Evolutionary conservation across 768 basidiomycete species (phyloP).

Genomic region (Cubamyces sp.): DNA sequence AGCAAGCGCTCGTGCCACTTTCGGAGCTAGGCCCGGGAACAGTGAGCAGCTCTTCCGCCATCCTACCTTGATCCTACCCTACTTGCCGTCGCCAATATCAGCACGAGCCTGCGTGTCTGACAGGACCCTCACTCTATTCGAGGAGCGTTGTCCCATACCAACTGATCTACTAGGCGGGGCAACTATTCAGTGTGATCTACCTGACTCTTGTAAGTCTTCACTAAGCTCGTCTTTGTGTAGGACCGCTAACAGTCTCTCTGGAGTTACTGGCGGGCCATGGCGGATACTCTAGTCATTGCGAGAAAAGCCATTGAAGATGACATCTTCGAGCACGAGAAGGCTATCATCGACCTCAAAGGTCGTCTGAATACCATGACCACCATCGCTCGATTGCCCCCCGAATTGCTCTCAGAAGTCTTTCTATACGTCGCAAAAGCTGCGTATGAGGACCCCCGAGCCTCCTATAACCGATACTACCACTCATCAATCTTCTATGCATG

Average conservation of each 20-base stretch:
- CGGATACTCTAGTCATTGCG: background rate
- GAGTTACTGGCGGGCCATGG: background rate
- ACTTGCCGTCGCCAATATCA: too few species aligned
- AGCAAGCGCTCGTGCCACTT: too few species aligned
- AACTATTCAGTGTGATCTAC: too few species aligned
- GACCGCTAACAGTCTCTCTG: background rate
- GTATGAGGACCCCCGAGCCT: background rate
- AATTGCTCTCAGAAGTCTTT: constrained; percentile 23
- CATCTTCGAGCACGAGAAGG: constrained; percentile 4
- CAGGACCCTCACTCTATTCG: too few species aligned
- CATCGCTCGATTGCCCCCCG: constrained; percentile 22
- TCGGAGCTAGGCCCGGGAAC: too few species aligned
- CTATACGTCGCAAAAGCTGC: background rate
- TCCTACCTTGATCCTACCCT: too few species aligned
- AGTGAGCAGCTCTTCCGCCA: background rate
- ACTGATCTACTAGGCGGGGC: too few species aligned
- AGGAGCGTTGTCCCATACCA: too few species aligned
- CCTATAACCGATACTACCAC: background rate
- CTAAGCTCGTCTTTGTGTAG: background rate
- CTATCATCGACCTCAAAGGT: constrained; percentile 16
- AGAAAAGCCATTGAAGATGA: constrained; percentile 15
- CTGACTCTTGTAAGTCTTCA: background rate
- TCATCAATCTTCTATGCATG: constrained; percentile 10
- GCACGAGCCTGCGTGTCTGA: too few species aligned
- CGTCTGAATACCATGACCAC: constrained; percentile 12